These are phyloP conservation scores for Harringtonia lauricola DNA, from an alignment of 2,329 filamentous ascomycete species.

Conservation along the genomic window DNA sequence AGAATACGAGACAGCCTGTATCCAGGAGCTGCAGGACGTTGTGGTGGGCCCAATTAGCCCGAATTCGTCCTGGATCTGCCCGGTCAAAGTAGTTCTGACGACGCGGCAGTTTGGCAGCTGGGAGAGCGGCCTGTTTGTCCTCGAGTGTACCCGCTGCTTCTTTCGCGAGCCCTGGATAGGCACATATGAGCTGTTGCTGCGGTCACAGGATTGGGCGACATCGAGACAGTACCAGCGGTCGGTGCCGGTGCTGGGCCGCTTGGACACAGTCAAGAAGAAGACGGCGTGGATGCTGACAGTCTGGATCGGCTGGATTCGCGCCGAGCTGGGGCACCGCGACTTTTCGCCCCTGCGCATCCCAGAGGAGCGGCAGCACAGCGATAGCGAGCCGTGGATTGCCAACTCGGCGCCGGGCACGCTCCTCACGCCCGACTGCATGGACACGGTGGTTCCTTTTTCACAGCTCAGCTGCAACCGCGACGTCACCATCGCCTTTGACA, in stretches of 20 bases:
- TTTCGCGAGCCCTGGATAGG: neutral
- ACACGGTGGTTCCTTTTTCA: too few relatives aligned
- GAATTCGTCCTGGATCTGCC: too few relatives aligned
- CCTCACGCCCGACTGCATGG: too few relatives aligned
- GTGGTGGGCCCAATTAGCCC: neutral
- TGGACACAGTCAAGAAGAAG: neutral
- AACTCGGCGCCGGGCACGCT: too few relatives aligned
- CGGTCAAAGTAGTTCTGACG: neutral
- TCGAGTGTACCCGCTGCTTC: neutral
- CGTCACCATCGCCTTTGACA: too few relatives aligned
- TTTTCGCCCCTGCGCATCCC: neutral
- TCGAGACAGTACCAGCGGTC: neutral
- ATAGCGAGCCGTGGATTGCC: too few relatives aligned
- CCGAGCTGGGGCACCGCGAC: neutral
- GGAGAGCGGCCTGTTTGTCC: neutral
- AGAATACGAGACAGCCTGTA: too few relatives aligned
- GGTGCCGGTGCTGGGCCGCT: neutral
- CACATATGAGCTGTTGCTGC: too few relatives aligned
- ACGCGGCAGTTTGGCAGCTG: neutral
- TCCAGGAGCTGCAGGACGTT: too few relatives aligned
- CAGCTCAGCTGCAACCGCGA: too few relatives aligned
- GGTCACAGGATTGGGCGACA: neutral
- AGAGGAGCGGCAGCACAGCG: too few relatives aligned
- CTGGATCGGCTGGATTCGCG: neutral
- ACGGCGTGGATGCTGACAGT: neutral